phyloP scores from a whole-genome alignment of 2,329 filamentous ascomycete genomes.

The Orbilia oligospora region DNA sequence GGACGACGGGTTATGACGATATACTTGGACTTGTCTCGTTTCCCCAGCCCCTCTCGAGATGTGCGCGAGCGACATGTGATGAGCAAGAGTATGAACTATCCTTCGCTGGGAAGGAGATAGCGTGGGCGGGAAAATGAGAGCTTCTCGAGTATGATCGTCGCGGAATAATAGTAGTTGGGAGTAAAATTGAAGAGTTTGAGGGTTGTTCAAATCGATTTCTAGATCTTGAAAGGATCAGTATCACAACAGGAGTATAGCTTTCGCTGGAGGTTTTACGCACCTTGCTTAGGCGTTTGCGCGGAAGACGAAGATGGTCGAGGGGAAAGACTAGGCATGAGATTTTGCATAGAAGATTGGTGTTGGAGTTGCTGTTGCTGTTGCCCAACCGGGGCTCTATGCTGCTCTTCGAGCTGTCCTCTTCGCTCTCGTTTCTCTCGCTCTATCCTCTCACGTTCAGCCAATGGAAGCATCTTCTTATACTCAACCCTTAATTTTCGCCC shows the following conservation, averaged over 20 bases:
- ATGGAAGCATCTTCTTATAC: constrained; percentile 99
- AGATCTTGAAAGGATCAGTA: constrained; percentile 50
- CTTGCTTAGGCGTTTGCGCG: constrained; percentile 37
- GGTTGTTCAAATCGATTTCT: constrained; percentile 92
- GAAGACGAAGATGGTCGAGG: constrained; percentile 45
- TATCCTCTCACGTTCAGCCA: constrained; percentile 93
- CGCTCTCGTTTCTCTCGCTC: constrained; percentile 97
- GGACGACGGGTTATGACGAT: constrained; percentile 67
- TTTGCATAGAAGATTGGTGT: constrained; percentile 85
- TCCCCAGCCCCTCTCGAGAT: constrained; percentile 90
- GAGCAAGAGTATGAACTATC: constrained; percentile 92
- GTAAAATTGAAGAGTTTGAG: constrained; percentile 87
- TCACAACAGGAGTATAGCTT: neutral
- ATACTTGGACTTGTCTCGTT: constrained; percentile 90
- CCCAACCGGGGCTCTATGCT: constrained; percentile 81
- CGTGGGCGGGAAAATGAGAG: constrained; percentile 84
- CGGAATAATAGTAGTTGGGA: constrained; percentile 92
- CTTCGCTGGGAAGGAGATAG: constrained; percentile 87
- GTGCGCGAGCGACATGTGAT: constrained; percentile 93
- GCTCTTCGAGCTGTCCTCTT: constrained; percentile 94
- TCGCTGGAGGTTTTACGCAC: constrained; percentile 16
- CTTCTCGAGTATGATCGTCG: constrained; percentile 81
- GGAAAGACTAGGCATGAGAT: constrained; percentile 74
- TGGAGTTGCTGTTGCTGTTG: constrained; percentile 76
- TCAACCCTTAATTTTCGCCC: constrained; percentile 95